Conservation (phyloP, 2,329 filamentous ascomycete species). For the Ilyonectria sp. region DNA sequence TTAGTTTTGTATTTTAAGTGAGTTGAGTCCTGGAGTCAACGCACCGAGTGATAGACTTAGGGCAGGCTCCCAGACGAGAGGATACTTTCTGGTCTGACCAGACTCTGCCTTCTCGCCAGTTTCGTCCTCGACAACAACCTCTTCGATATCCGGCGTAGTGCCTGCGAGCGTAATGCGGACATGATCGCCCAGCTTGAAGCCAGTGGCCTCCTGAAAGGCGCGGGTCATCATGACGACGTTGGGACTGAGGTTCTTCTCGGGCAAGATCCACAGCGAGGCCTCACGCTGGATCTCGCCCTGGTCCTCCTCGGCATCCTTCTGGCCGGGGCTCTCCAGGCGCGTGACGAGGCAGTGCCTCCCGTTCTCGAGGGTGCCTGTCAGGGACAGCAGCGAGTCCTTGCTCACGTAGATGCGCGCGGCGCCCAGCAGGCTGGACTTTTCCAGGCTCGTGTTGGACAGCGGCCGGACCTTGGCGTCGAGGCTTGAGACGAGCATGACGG, state of each 20-base stretch:
- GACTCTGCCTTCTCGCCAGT: conserved; percentile 57
- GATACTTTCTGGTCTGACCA: conserved; percentile 48
- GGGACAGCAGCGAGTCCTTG: conserved; percentile 62
- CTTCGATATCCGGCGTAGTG: conserved; percentile 67
- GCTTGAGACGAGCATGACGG: conserved; percentile 52
- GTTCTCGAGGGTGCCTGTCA: conserved; percentile 60
- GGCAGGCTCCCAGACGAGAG: conserved; percentile 55
- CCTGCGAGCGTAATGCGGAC: conserved; percentile 72
- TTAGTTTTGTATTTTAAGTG: conserved; percentile 2
- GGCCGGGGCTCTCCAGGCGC: conserved; percentile 42
- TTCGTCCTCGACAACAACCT: conserved; percentile 74
- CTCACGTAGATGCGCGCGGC: conserved; percentile 65
- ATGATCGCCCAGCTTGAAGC: conserved; percentile 80
- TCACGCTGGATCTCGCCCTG: conserved; percentile 53
- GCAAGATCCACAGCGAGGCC: conserved; percentile 65
- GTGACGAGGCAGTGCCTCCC: conserved; percentile 61
- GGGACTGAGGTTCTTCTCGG: conserved; percentile 75
- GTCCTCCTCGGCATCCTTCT: conserved; percentile 23
- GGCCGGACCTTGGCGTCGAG: conserved; percentile 60
- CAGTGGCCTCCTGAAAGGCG: conserved; percentile 79
- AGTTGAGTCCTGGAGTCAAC: conserved; percentile 24
- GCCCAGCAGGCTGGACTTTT: conserved; percentile 59
- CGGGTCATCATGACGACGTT: conserved; percentile 81
- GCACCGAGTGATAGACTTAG: conserved; percentile 54
- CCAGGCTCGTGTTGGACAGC: conserved; percentile 57